Conservation (phyloP, 31 red algal genomes). For the Endocladia muricata region DNA sequence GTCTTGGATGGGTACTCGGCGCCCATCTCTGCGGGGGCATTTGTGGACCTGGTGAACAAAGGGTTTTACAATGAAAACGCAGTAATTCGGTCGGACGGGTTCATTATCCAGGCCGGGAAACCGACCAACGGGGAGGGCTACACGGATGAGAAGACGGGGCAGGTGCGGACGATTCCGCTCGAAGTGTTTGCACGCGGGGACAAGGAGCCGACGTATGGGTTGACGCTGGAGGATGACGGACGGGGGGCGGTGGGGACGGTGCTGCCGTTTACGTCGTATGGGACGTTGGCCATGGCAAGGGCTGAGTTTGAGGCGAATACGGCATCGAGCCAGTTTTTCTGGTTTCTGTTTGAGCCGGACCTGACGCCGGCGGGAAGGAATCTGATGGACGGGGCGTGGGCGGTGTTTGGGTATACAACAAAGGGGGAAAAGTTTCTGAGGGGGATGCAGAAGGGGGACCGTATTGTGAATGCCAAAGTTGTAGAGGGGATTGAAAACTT, state of each 20-base stretch:
- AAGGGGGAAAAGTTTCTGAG: constrained; percentile 39
- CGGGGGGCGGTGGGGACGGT: constrained; percentile 73
- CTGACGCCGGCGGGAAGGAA: constrained; percentile 78
- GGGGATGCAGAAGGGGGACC: constrained; percentile 43
- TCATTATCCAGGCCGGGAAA: constrained; percentile 59
- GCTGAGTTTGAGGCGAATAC: constrained; percentile 82
- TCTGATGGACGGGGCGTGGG: constrained; percentile 76
- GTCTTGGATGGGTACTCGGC: constrained; percentile 93
- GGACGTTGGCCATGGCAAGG: constrained; percentile 87
- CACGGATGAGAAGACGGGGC: constrained; percentile 49
- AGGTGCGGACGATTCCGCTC: constrained; percentile 56
- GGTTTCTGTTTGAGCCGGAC: constrained; percentile 78
- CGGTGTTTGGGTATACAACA: constrained; percentile 81
- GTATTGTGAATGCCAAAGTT: constrained; percentile 16
- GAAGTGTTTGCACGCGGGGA: constrained; percentile 89
- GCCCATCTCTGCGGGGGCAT: constrained; percentile 78
- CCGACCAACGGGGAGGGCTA: constrained; percentile 45
- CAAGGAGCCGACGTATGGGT: constrained; percentile 71
- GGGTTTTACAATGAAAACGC: constrained; percentile 70
- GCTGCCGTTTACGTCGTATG: constrained; percentile 79
- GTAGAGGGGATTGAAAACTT: constrained; percentile 48
- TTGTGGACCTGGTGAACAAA: constrained; percentile 56
- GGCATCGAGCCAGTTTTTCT: constrained; percentile 72
- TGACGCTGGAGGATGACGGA: constrained; percentile 73
- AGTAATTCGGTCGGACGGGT: constrained; percentile 46